phyloP scores from a whole-genome alignment of 2,329 filamentous ascomycete species.

The Colletotrichum chrysophilum region DNA sequence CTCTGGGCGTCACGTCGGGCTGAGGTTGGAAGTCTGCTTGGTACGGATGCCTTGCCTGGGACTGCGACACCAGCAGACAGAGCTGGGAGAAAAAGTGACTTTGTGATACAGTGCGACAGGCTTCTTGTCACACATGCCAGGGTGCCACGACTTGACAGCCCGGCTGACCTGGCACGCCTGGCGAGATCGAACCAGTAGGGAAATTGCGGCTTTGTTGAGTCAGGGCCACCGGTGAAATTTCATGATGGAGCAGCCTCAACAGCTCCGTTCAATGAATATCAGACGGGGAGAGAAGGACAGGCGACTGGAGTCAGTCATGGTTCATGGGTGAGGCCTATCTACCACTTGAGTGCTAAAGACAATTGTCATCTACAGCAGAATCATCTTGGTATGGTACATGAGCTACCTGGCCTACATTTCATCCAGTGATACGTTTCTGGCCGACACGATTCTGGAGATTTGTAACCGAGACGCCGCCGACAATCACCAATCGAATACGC shows the following conservation, averaged over 20 bases:
- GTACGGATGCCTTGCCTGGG: neutral
- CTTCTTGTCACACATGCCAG: neutral
- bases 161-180: constrained; percentile 1
- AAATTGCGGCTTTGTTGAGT: neutral
- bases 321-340: neutral
- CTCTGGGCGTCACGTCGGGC: neutral
- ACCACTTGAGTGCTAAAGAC: neutral
- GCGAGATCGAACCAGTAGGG: neutral
- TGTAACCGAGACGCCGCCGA: neutral
- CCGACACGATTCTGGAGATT: neutral
- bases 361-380: neutral
- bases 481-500: neutral
- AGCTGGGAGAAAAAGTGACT: neutral
- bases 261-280: neutral
- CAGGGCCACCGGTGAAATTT: neutral
- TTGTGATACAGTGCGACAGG: neutral
- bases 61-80: neutral
- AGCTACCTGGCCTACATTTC: neutral
- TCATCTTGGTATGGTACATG: neutral
- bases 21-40: neutral
- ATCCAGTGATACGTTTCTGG: neutral
- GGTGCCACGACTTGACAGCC: neutral
- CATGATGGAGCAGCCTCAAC: neutral
- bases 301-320: neutral
- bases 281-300: neutral